These are phyloP conservation scores for Ramaria rubella DNA, from an alignment of 768 basidiomycete species.

Conservation along the genomic window DNA sequence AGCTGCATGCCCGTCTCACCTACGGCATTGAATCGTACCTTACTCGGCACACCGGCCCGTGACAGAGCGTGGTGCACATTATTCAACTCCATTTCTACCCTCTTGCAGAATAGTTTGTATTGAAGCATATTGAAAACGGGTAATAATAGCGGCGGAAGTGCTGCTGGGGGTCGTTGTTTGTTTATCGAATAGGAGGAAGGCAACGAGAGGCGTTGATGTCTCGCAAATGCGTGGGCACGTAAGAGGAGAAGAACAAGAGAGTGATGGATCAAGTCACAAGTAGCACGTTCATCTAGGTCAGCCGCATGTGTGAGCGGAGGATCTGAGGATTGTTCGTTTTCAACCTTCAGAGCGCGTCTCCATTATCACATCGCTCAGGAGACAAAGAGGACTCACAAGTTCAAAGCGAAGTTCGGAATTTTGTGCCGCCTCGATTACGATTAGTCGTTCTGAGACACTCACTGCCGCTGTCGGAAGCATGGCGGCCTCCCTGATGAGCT, in stretches of 20 bases:
- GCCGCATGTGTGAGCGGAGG: constrained; percentile 15
- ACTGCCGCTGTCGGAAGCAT: constrained; percentile 69
- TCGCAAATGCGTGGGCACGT: constrained; percentile 47
- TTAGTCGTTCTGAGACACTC: constrained; percentile 69
- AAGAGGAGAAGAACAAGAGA: constrained; percentile 59
- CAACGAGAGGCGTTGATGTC: constrained; percentile 32
- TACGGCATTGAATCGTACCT: constrained; percentile 53
- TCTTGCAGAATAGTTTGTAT: constrained; percentile 66
- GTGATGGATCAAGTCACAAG: constrained; percentile 65
- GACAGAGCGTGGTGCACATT: constrained; percentile 44
- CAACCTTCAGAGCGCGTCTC: constrained; percentile 19
- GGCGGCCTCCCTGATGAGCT: constrained; percentile 72
- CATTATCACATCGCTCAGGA: neutral
- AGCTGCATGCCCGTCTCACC: constrained; percentile 62
- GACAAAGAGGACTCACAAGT: constrained; percentile 40
- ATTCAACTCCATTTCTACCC: constrained; percentile 52
- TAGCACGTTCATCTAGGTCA: constrained; percentile 19
- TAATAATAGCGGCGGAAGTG: constrained; percentile 47
- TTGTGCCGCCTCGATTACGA: constrained; percentile 71
- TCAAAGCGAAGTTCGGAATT: constrained; percentile 65
- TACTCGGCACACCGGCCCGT: constrained; percentile 47
- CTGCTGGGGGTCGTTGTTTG: constrained; percentile 21
- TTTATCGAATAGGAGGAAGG: constrained; percentile 7
- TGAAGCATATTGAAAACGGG: constrained; percentile 75
- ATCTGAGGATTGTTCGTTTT: constrained; percentile 18